Conservation (phyloP, 805 yeast species). For the Yamadazyma scolyti region DNA sequence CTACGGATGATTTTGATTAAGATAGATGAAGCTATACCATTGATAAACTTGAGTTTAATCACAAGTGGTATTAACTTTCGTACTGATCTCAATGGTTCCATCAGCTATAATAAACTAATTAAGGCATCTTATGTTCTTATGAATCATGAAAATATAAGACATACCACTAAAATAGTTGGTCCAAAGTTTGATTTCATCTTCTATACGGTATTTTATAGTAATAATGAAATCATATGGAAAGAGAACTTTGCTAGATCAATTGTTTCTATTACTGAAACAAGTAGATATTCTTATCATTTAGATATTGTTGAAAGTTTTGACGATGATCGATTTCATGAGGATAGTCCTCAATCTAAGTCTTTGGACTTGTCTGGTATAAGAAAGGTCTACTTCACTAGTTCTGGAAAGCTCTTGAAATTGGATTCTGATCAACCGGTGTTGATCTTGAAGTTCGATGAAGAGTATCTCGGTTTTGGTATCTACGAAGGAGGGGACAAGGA, state of each 20-base stretch:
- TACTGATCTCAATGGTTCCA: conserved; percentile 58
- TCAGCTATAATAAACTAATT: conserved; percentile 29
- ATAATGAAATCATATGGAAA: conserved; percentile 58
- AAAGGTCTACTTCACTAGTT: conserved; percentile 63
- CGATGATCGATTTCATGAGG: conserved; percentile 73
- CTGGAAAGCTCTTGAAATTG: conserved; percentile 60
- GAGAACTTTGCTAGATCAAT: conserved; percentile 62
- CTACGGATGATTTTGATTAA: too few species aligned
- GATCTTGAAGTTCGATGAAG: conserved; percentile 50
- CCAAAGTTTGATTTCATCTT: conserved; percentile 55
- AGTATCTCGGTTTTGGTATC: conserved; percentile 51
- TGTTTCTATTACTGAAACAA: conserved; percentile 29
- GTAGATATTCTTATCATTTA: conserved; percentile 41
- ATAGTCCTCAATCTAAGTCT: conserved; percentile 31
- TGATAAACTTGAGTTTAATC: conserved; percentile 59
- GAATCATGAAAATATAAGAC: conserved; percentile 10
- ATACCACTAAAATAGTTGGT: conserved; percentile 41
- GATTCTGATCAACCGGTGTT: conserved; percentile 67
- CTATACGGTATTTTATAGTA: conserved; percentile 60
- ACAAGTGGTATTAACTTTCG: conserved; percentile 64
- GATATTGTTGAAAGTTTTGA: conserved; percentile 54
- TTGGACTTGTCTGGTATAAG: conserved; percentile 41
- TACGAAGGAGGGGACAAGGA: conserved; percentile 17
- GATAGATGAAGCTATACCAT: conserved; percentile 67
- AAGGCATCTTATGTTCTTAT: conserved; percentile 45